Conservation (phyloP, 108 stramenopile genomes). For the Aurantiochytrium sp. region DNA sequence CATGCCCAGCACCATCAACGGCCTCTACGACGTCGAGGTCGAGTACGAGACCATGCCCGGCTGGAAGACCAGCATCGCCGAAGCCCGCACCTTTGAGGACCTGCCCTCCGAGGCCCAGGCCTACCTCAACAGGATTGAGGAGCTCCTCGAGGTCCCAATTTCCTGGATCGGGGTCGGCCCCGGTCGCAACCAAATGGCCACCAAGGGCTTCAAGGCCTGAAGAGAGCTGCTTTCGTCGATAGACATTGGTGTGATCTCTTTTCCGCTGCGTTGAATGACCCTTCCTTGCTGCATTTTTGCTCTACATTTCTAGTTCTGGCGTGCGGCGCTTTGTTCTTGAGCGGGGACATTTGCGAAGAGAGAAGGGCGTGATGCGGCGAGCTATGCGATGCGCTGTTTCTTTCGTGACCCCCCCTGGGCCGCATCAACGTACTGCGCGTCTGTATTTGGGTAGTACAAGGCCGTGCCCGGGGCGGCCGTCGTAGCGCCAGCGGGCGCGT, state of each 20-base stretch:
- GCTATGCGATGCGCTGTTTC: neutral
- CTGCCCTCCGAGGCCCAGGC: slow-evolving; percentile 82
- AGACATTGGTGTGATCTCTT: too few species aligned
- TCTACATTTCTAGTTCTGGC: too few species aligned
- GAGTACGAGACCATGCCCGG: slow-evolving; percentile 88
- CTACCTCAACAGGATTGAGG: slow-evolving; percentile 87
- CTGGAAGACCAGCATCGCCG: slow-evolving; percentile 87
- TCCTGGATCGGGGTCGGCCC: slow-evolving; percentile 97
- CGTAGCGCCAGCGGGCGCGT: too few species aligned
- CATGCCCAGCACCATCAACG: slow-evolving; percentile 84
- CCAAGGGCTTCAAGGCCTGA: slow-evolving; percentile 6
- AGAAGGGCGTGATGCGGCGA: neutral
- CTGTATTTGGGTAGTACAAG: neutral
- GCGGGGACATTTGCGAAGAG: too few species aligned
- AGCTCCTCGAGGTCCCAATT: slow-evolving; percentile 82
- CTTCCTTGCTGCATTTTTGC: too few species aligned
- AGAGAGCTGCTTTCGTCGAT: too few species aligned
- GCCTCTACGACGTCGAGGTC: slow-evolving; percentile 77
- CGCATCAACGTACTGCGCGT: neutral
- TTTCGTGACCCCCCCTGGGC: neutral
- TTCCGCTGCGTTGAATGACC: too few species aligned
- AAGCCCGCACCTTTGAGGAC: slow-evolving; percentile 80
- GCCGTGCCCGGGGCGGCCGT: neutral
- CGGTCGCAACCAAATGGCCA: slow-evolving; percentile 64
- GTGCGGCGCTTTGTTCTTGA: too few species aligned